phyloP scores from a whole-genome alignment of 2,329 filamentous ascomycete genomes.

The Capronia americana region DNA sequence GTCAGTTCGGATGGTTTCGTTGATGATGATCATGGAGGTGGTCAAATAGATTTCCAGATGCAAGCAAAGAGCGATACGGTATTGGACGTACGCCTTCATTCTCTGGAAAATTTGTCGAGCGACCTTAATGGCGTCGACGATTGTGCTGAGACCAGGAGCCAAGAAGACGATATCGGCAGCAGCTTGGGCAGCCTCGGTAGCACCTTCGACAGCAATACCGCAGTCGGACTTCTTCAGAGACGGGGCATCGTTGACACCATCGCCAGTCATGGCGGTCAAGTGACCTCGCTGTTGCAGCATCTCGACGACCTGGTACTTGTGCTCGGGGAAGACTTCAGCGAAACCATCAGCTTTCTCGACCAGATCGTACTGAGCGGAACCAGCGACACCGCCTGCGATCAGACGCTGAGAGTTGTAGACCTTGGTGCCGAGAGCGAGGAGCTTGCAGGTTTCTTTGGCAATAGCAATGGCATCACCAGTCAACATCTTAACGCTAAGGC shows the following conservation, averaged over 20 bases:
- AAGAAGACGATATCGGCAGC: slow-evolving; percentile 78
- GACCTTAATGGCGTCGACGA: slow-evolving; percentile 75
- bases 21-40: slow-evolving; percentile 79
- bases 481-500: slow-evolving; percentile 81
- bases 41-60: slow-evolving; percentile 79
- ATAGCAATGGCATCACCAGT: slow-evolving; percentile 82
- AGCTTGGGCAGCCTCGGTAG: slow-evolving; percentile 74
- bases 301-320: slow-evolving; percentile 78
- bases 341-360: slow-evolving; percentile 77
- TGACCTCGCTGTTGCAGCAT: slow-evolving; percentile 77
- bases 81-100: slow-evolving; percentile 79
- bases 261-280: slow-evolving; percentile 77
- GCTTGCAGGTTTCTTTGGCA: slow-evolving; percentile 82
- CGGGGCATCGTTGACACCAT: slow-evolving; percentile 76
- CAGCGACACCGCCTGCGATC: slow-evolving; percentile 75
- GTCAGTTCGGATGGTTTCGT: slow-evolving; percentile 74
- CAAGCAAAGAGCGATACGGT: slow-evolving; percentile 76
- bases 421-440: slow-evolving; percentile 78
- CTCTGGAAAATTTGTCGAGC: slow-evolving; percentile 78
- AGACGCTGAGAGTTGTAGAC: slow-evolving; percentile 81
- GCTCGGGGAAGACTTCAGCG: slow-evolving; percentile 76
- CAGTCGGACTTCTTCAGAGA: slow-evolving; percentile 77
- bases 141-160: slow-evolving; percentile 73
- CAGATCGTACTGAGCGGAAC: slow-evolving; percentile 75
- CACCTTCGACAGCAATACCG: slow-evolving; percentile 75